A percentile compares a stretch with the other conserved stretches of the same genome.
These are phyloP conservation scores for Schoenoplectus triqueter DNA, from an alignment of 202 grass and related monocot species.

Conservation along the genomic window DNA sequence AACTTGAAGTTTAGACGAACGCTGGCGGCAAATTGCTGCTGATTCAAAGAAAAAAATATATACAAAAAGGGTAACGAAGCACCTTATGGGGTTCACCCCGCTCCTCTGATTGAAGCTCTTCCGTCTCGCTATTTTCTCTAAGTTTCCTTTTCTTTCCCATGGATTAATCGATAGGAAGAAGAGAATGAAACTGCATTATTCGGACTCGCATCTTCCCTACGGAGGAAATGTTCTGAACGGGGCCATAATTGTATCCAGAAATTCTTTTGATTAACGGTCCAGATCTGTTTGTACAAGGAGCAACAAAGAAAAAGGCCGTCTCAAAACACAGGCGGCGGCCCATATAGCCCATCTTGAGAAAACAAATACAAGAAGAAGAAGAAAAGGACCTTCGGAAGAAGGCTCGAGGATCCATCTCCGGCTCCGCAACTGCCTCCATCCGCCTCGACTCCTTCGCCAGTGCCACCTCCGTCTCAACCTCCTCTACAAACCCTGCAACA, in stretches of 20 bases:
- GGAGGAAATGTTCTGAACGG: no score
- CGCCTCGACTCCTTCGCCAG: constrained; percentile 35
- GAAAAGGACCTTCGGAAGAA: no score
- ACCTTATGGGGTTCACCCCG: background rate
- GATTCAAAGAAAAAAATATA: background rate
- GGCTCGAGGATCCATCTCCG: background rate
- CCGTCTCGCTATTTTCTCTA: background rate
- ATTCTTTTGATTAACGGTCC: no score
- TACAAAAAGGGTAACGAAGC: background rate
- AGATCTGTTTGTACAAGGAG: no score
- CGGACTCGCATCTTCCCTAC: no score
- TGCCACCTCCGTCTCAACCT: background rate
- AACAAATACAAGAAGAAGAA: no score
- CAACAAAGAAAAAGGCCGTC: no score
- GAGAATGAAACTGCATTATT: no score
- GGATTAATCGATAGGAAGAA: no score
- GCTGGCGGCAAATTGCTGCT: background rate
- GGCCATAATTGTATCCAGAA: no score
- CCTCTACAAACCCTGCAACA: constrained; percentile 15
- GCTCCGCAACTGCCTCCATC: constrained; percentile 33
- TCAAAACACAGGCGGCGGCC: no score
- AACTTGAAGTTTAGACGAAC: background rate
- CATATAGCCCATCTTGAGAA: no score
- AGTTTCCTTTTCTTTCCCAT: constrained; percentile 24
- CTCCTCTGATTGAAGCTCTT: background rate